Evolutionary conservation across 2,329 filamentous ascomycete genomes (phyloP).

Genomic region (Colletotrichum truncatum): DNA sequence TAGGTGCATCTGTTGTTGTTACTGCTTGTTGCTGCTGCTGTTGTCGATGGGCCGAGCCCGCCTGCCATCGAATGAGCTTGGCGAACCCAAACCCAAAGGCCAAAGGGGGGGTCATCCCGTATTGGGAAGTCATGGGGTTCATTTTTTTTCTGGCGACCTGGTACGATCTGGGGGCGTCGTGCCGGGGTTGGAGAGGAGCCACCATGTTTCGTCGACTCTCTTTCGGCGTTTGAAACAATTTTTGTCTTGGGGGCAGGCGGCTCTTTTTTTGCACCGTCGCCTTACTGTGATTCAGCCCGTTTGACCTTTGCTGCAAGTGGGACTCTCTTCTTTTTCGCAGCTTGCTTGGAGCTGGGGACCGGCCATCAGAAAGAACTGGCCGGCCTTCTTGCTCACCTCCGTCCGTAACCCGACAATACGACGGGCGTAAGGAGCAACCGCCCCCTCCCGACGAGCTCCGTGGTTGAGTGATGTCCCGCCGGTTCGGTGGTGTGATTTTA

Average conservation of each 20-base stretch:
- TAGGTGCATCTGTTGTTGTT: constrained; percentile 7
- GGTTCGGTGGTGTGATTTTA: no score
- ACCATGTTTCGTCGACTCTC: constrained; percentile 24
- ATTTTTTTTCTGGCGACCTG: background rate
- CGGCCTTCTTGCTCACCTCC: no score
- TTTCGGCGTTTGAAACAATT: constrained; percentile 24
- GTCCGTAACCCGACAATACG: no score
- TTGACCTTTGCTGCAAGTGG: no score
- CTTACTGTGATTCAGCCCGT: no score
- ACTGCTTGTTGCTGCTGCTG: background rate
- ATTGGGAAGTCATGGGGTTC: background rate
- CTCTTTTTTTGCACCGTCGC: constrained; percentile 8
- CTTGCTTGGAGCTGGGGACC: no score
- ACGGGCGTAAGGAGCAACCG: no score
- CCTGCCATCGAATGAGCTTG: constrained; percentile 5
- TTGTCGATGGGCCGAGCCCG: background rate
- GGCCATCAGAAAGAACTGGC: no score
- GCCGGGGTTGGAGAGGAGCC: constrained; percentile 6
- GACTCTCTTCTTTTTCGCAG: background rate
- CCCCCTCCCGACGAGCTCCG: no score
- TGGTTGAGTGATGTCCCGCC: no score
- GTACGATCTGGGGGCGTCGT: background rate
- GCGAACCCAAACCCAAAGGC: background rate
- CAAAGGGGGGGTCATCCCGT: background rate
- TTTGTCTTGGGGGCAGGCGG: constrained; percentile 24